Base-by-base conservation (phyloP, 2,329 filamentous ascomycete genomes). In the Albifimbria verrucaria region DNA sequence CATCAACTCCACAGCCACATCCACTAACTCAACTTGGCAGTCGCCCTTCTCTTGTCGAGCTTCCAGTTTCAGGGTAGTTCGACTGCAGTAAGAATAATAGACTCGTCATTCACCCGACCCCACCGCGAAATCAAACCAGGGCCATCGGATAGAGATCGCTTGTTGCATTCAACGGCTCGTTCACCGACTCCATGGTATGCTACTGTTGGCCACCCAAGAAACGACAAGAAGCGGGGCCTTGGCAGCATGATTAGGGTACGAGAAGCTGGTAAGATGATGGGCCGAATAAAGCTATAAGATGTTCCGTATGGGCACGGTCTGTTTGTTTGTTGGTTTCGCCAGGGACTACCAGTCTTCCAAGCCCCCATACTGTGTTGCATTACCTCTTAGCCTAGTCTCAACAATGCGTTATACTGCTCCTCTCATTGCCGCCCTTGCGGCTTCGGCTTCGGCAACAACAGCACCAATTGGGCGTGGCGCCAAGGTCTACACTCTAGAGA, bases 401-500 rank as follows among this genome's bases (percentile, higher is more conserved):
- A 52, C 2, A 28, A 62, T 62, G 60, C 60, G 59, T 50, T 59
- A 53, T 50, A 53, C 49, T 22, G 41, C 48, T 11, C 41, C 52
- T n/a, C 43, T 62, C 20, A 46, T 62, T 36, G 57, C 60, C 28
- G 59, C 58, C 20, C 49, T 62, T 11, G 59, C 58, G 20, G 57
- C 53, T 7, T 49, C 52, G 23, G 49, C 52, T 9, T 55, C 54
- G 25, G 51, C 57, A 11, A 55, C 52, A 11, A 49, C 54, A 12
- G 50, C 59, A 2, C 26, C 49, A 3, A 45, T 54, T 11, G 50
- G 41, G 39, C 55, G 51, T n/a, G 46, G 50, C 21, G 50, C 54
- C 43, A 58, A 56, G 49, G 25, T 62, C 23, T 62, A 50, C 52
- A 60, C 58, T 2, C 56, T 63, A 10, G 61, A 63, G 52, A 51